Base-by-base conservation (phyloP, 2,329 filamentous ascomycete species). In the Talaromyces sp. region DNA sequence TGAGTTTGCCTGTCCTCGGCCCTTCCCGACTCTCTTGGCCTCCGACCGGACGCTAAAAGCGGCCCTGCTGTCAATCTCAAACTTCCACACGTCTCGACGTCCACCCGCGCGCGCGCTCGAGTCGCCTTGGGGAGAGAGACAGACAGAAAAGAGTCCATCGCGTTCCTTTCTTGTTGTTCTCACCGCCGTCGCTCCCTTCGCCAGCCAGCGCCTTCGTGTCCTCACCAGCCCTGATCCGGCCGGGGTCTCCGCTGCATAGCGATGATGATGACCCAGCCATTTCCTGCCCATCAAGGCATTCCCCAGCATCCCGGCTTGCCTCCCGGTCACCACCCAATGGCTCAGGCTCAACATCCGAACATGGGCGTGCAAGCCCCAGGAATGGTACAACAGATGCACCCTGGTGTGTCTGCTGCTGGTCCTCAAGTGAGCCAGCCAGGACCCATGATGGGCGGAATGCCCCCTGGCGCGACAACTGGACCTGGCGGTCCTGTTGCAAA, bases 371-470 rank as follows among this genome's bases (percentile, higher is more conserved):
- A 70, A 55, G 81, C 80, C 60, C 83, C 82, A 13, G 76, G 72
- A 43, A 81, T 81, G 76, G 76, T 78, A 56, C 84, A 84, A 72
- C 82, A 80, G 67, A 85, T 87, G 79, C 83, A 85, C 66, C 83
- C 82, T 57, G 84, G 84, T 59, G 84, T 86, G 41, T 86, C 85
- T 58, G 82, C 79, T 31, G 80, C 79, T 64, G 83, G 80, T 26
- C 83, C 84, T 55, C 83, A 85, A 64, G 84, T 84, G 59, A 84
- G 78, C 64, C 85, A 87, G 69, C 80, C 82, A 54, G 82, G 82
- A n/a, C 84, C 83, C 26, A 86, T 87, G 83, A 85, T 87, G 80
- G 78, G 69, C 38, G 84, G 81, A 56, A 86, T 88, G 84, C 84
- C 84, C 65, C 83, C 82, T 55, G 83, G 83, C 58, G 78, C 79